phyloP scores from a whole-genome alignment of 139 green algal genomes.

The Chlorella sp. region DNA sequence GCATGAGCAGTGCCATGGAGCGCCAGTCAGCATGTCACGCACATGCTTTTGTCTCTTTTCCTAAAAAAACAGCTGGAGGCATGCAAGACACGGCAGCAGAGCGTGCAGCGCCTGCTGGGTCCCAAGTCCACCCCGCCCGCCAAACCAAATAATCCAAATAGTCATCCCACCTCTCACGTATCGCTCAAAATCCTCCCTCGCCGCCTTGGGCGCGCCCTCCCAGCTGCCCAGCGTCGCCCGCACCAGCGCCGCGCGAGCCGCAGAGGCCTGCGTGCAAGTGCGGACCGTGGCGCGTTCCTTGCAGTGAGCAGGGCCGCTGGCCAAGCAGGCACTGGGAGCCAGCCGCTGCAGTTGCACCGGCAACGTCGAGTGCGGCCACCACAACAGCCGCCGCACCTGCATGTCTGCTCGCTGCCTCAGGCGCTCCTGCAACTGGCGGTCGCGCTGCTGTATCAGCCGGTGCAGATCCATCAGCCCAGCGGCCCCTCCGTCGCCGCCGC shows the following conservation, averaged over 20 bases:
- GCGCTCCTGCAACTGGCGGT: constrained; percentile 19
- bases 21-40: no score
- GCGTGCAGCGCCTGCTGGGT: not conserved
- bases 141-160: no score
- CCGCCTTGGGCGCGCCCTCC: constrained; percentile 47
- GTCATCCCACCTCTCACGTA: constrained; percentile 52
- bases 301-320: no score
- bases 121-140: no score
- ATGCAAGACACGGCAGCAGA: not conserved
- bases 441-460: constrained; percentile 28
- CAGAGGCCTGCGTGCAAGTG: not conserved
- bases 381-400: not conserved
- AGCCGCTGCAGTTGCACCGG: no score
- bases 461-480: constrained; percentile 19
- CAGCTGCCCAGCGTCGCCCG: constrained; percentile 34
- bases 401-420: constrained; percentile 5
- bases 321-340: no score
- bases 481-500: constrained; percentile 35
- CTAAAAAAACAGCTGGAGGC: not conserved
- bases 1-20: no score
- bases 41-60: no score
- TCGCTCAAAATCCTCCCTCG: constrained; percentile 57
- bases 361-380: not conserved
- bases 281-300: no score
- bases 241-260: constrained; percentile 15